These are phyloP conservation scores for Cladosporium velox DNA, from an alignment of 2,329 filamentous ascomycete species.

Conservation along the genomic window DNA sequence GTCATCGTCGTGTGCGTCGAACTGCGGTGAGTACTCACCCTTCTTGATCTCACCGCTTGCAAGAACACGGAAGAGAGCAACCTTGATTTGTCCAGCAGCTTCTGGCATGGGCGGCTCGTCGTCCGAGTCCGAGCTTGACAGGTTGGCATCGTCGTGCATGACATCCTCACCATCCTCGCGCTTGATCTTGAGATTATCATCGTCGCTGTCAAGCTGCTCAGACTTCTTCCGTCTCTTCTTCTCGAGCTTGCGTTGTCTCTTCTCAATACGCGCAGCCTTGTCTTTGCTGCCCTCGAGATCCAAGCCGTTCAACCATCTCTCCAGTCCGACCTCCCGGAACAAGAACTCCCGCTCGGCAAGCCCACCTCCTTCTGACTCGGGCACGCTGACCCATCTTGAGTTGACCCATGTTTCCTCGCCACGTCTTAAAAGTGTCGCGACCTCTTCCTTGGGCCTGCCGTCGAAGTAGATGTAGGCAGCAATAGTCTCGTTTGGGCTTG, in stretches of 20 bases:
- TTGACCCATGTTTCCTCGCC: conserved; percentile 99
- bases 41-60: conserved; percentile 97
- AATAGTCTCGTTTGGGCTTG: conserved; percentile 93
- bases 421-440: conserved; percentile 85
- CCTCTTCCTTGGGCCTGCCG: conserved; percentile 91
- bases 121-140: conserved; percentile 69
- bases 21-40: conserved; percentile 96
- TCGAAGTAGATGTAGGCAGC: conserved; percentile 99
- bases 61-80: conserved; percentile 91
- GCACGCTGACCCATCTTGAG: conserved; percentile 94
- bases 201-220: conserved; percentile 59
- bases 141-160: conserved; percentile 68
- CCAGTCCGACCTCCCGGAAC: conserved; percentile 93
- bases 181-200: conserved; percentile 48
- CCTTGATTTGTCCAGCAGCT: conserved; percentile 96
- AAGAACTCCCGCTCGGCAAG: conserved; percentile 95
- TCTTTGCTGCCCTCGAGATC: conserved; percentile 80
- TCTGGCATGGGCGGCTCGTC: conserved; percentile 87
- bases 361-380: conserved; percentile 86
- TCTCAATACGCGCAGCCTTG: conserved; percentile 75
- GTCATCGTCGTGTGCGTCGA: conserved; percentile 94
- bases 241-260: conserved; percentile 63
- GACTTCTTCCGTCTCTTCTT: conserved; percentile 72
- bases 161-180: conserved; percentile 61
- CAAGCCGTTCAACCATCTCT: conserved; percentile 93